Percentiles rank a stretch among this genome's conserved stretches.
These are phyloP conservation scores for Silene latifolia DNA, from an alignment of 148 eudicot species.

Conservation along the genomic window DNA sequence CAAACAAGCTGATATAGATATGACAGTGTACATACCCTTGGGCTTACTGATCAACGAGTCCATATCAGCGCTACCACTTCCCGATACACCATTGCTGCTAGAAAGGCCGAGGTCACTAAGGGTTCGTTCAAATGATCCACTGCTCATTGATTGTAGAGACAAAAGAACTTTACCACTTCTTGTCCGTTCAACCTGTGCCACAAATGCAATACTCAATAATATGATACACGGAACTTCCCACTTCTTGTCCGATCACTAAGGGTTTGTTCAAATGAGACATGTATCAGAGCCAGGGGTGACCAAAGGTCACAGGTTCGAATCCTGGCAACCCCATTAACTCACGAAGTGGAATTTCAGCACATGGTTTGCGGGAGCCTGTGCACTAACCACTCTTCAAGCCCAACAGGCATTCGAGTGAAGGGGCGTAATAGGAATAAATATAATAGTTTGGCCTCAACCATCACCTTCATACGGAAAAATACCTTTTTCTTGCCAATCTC, in stretches of 20 bases:
- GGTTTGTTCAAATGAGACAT: too few species aligned
- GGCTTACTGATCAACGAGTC: conserved; percentile 62
- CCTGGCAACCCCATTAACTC: too few species aligned
- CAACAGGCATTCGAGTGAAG: too few species aligned
- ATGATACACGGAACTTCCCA: too few species aligned
- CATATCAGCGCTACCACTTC: conserved; percentile 56
- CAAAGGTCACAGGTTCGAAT: too few species aligned
- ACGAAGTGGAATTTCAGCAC: too few species aligned
- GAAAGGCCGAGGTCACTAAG: conserved; percentile 62
- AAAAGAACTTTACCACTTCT: conserved; percentile 63
- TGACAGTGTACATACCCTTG: conserved; percentile 48
- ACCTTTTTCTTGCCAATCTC: conserved; percentile 93
- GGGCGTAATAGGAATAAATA: too few species aligned
- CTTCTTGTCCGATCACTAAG: too few species aligned
- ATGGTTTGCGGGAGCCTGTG: too few species aligned
- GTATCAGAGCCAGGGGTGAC: too few species aligned
- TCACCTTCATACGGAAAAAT: not conserved
- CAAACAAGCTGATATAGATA: not conserved
- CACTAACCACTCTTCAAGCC: too few species aligned
- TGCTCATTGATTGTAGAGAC: conserved; percentile 71
- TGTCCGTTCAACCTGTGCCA: conserved; percentile 61
- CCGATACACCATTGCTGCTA: conserved; percentile 54
- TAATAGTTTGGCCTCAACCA: too few species aligned
- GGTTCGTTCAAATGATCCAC: conserved; percentile 61
- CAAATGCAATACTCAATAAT: not conserved